Evolutionary conservation across 2,329 filamentous ascomycete species (phyloP).

Genomic region (Penicillium janthinellum): DNA sequence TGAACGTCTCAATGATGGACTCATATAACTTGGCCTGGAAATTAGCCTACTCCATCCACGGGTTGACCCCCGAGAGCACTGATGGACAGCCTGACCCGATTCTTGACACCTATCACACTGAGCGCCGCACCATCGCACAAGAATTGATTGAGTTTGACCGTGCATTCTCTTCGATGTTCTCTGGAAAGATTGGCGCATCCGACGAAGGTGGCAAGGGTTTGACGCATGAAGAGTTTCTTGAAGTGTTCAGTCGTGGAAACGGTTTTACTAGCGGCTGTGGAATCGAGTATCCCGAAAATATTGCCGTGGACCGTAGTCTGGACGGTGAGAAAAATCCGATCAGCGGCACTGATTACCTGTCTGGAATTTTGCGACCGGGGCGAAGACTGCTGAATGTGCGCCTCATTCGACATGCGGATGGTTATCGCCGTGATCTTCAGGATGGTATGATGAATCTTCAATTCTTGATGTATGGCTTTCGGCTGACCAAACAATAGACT

Average conservation of each 20-base stretch:
- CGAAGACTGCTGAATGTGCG: slow-evolving; percentile 37
- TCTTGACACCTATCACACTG: slow-evolving; percentile 42
- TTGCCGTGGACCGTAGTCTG: slow-evolving; percentile 29
- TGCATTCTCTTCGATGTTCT: slow-evolving; percentile 44
- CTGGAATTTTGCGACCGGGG: slow-evolving; percentile 39
- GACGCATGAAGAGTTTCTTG: slow-evolving; percentile 39
- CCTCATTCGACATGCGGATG: slow-evolving; percentile 42
- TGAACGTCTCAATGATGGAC: slow-evolving; percentile 76
- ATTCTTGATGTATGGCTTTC: background rate
- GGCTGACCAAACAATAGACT: slow-evolving; percentile 27
- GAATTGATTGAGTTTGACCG: slow-evolving; percentile 45
- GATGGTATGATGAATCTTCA: slow-evolving; percentile 30
- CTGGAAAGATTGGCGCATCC: slow-evolving; percentile 37
- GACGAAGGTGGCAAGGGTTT: slow-evolving; percentile 30
- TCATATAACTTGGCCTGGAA: slow-evolving; percentile 48
- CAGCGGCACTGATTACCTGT: slow-evolving; percentile 37
- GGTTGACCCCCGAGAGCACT: slow-evolving; percentile 32
- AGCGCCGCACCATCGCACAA: slow-evolving; percentile 41
- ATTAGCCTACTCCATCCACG: slow-evolving; percentile 39
- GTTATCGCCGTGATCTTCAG: slow-evolving; percentile 38
- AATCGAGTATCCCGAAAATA: slow-evolving; percentile 39
- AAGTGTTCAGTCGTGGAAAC: slow-evolving; percentile 41
- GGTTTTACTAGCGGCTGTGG: slow-evolving; percentile 45
- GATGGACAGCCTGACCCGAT: slow-evolving; percentile 26
- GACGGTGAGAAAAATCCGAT: slow-evolving; percentile 27